Percentiles rank a stretch among this genome's conserved stretches.
Conservation (phyloP, 2,329 filamentous ascomycete species). For the Didymella pomorum region DNA sequence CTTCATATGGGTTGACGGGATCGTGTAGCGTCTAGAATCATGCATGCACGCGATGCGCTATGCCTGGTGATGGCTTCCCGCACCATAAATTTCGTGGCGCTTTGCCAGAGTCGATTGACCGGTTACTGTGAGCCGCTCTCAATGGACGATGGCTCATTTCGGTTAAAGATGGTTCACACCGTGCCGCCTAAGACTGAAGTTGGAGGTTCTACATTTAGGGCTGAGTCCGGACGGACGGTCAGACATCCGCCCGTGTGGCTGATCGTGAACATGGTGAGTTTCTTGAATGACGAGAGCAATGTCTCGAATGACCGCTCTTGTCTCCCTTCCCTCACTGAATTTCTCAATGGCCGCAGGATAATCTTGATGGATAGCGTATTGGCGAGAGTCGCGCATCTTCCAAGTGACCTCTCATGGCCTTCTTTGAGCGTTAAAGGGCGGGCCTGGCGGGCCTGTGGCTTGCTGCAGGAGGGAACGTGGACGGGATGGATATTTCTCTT, state of each 20-base stretch:
- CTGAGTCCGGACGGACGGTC: constrained; percentile 27
- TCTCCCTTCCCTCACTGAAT: neutral
- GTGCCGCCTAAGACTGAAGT: constrained; percentile 6
- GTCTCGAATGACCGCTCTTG: too few species aligned
- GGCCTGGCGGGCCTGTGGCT: constrained; percentile 16
- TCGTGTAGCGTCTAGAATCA: constrained; percentile 27
- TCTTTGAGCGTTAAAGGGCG: constrained; percentile 3
- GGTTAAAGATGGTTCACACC: constrained; percentile 27
- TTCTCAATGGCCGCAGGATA: neutral
- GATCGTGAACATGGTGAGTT: neutral
- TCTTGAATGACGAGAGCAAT: neutral
- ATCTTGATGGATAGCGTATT: neutral
- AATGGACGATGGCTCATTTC: constrained; percentile 30
- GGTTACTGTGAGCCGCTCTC: constrained; percentile 28
- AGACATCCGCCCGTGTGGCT: constrained; percentile 25
- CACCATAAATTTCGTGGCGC: constrained; percentile 25
- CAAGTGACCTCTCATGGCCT: neutral
- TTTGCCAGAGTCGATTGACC: constrained; percentile 31
- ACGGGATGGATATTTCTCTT: constrained; percentile 11
- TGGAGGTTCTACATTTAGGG: constrained; percentile 13
- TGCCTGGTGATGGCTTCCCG: constrained; percentile 28
- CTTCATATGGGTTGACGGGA: constrained; percentile 25
- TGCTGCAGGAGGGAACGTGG: constrained; percentile 14
- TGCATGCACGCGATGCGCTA: constrained; percentile 29
- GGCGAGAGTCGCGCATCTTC: neutral